Evolutionary conservation across 1,139 yeast species (phyloP), one percentile per base, ranked within the genome.

Genomic region (Casaregolazyma lundiana): DNA sequence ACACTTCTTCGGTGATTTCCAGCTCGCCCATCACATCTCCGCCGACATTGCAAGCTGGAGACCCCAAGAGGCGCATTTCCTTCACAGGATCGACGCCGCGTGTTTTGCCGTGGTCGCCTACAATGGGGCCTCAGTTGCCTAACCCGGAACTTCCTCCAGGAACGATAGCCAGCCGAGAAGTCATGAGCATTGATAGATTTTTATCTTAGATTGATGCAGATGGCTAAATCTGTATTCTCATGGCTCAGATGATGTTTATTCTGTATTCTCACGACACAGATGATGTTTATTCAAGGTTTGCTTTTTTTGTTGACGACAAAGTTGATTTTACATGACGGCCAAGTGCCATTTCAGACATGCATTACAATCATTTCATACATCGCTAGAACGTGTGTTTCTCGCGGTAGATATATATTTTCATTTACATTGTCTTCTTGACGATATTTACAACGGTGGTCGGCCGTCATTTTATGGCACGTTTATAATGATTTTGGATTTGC

Each of bases 181-280:
- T 51, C 38, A 54, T 54, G 54, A 53, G 52, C 35, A 55, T 56
- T 44, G 50, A 46, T 36, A 49, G 52, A 16, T 49, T 57, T 17
- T 36, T 58, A 6, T 24, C 45, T 18, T 47, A 39, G 35, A 6
- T 16, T 19, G 6, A 29, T 13, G 19, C 16, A 6, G 40, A 18
- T 15, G 6, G 24, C 21, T n/a, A n/a, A n/a, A n/a, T n/a, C n/a
- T n/a, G n/a, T n/a, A n/a, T n/a, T n/a, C n/a, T n/a, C n/a, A n/a
- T n/a, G n/a, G n/a, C n/a, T n/a, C n/a, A n/a, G n/a, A n/a, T n/a
- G n/a, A n/a, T n/a, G n/a, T n/a, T n/a, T n/a, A n/a, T n/a, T n/a
- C n/a, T n/a, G n/a, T n/a, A n/a, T n/a, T n/a, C n/a, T n/a, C n/a
- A n/a, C n/a, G n/a, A n/a, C n/a, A n/a, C n/a, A n/a, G n/a, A n/a